Conservation (phyloP, 2,329 filamentous ascomycete genomes). For the Pleurostoma richardsiae region DNA sequence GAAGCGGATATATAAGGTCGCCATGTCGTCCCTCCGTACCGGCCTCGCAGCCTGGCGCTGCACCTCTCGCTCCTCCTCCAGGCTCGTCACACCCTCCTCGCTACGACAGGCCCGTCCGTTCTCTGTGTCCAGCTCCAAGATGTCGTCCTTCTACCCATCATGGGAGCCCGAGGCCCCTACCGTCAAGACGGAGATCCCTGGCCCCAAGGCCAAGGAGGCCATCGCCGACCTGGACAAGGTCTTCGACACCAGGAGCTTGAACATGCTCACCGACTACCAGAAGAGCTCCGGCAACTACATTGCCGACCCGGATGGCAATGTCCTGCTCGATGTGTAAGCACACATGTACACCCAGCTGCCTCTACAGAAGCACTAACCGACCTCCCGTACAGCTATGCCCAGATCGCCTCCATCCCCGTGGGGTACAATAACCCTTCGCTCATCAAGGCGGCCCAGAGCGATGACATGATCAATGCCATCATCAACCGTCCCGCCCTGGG, state of each 20-base stretch:
- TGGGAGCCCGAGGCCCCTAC: constrained; percentile 46
- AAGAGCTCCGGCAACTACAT: constrained; percentile 79
- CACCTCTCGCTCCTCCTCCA: constrained; percentile 4
- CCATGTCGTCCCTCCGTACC: constrained; percentile 9
- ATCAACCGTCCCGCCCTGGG: constrained; percentile 88
- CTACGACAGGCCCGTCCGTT: constrained; percentile 4
- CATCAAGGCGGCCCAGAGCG: constrained; percentile 62
- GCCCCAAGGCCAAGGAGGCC: constrained; percentile 65
- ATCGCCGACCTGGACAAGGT: constrained; percentile 69
- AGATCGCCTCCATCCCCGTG: constrained; percentile 88
- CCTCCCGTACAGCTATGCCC: constrained; percentile 58
- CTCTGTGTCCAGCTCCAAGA: constrained; percentile 13
- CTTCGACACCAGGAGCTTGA: constrained; percentile 81
- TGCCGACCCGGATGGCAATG: constrained; percentile 65
- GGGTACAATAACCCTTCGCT: constrained; percentile 88
- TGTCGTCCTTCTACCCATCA: constrained; percentile 18
- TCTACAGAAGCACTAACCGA: too few species aligned
- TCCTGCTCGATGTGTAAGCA: constrained; percentile 65
- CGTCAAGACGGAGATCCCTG: constrained; percentile 63
- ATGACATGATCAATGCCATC: constrained; percentile 73
- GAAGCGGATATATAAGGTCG: background rate
- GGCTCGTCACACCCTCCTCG: constrained; percentile 6
- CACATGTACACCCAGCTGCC: background rate
- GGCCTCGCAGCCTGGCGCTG: constrained; percentile 4
- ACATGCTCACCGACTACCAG: constrained; percentile 74